Evolutionary conservation across 2,329 filamentous ascomycete species (phyloP), one percentile per base, ranked within the genome.

Genomic region (Exophiala calicioides): DNA sequence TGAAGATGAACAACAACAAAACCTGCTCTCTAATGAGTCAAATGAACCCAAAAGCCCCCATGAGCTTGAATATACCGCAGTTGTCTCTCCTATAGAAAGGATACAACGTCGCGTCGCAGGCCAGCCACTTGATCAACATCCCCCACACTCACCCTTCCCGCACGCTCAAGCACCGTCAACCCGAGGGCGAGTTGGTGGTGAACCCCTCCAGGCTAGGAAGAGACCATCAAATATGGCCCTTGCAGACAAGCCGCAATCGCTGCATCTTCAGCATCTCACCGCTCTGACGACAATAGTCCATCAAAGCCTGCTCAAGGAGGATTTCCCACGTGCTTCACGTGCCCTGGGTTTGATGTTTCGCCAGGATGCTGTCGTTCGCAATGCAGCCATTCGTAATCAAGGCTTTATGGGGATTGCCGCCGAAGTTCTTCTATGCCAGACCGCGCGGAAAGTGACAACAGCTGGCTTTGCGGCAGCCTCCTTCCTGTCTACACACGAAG

Each of bases 341-440:
- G 86, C 87, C 0, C 91, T 88, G 75, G 84, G 81, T 1, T 69
- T 95, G 55, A 74, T 95, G 23, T 64, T 90, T 35, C 79, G 85
- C 37, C 76, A 81, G 35, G 78, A 76, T 38, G 70, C 83, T 18
- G 62, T 68, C 47, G 81, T 81, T 3, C 65, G 67, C 36, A 69
- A 70, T 5, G 73, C 90, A 15, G 88, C 95, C 62, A 65, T 91
- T 36, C 79, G 89, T 29, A 73, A 73, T 15, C 77, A 84, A 59
- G 78, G 81, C 26, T 77, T 86, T 55, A 96, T 90, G 91, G 84
- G 84, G 10, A 77, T 95, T 33, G 90, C 88, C 1, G 88, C 88
- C 2, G 90, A 95, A 68, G 80, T 96, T 15, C 69, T 95, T 45
- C 81, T 95, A 69, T 79, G 85, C 12, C 34, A 47, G 19, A 42